Conservation (phyloP, 2,329 filamentous ascomycete genomes). For the Fusarium domesticum region DNA sequence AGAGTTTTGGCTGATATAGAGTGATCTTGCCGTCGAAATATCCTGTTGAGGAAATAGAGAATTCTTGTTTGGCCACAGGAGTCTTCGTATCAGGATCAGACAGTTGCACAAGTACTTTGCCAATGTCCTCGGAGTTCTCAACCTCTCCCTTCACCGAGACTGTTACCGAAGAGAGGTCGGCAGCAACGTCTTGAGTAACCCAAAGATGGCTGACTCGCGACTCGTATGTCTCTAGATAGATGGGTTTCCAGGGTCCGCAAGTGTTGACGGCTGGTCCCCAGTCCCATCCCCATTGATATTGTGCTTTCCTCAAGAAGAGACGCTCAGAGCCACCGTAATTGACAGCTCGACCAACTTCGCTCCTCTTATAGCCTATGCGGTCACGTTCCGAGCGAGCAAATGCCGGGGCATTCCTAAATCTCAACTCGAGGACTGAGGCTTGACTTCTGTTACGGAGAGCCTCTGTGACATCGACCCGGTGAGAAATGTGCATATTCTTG, state of each 20-base stretch:
- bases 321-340: neutral
- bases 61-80: neutral
- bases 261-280: slow-evolving; percentile 64
- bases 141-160: neutral
- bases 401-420: slow-evolving; percentile 45
- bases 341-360: neutral
- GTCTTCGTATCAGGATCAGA: neutral
- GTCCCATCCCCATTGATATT: slow-evolving; percentile 71
- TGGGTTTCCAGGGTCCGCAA: slow-evolving; percentile 63
- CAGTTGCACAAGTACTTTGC: neutral
- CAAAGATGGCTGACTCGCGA: slow-evolving; percentile 60
- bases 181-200: slow-evolving; percentile 18
- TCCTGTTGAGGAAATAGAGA: neutral
- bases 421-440: neutral
- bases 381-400: slow-evolving; percentile 43
- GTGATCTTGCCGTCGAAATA: slow-evolving; percentile 32
- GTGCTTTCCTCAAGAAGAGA: slow-evolving; percentile 52
- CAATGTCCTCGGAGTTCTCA: neutral
- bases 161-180: neutral
- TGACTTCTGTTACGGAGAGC: slow-evolving; percentile 47
- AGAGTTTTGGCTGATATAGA: slow-evolving; percentile 32
- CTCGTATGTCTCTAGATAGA: slow-evolving; percentile 62
- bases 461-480: slow-evolving; percentile 53
- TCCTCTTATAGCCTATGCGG: slow-evolving; percentile 13
- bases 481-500: slow-evolving; percentile 63